Conservation (phyloP, 1,139 yeast genomes). For the Zhuliangozyma parablackwelliae region DNA sequence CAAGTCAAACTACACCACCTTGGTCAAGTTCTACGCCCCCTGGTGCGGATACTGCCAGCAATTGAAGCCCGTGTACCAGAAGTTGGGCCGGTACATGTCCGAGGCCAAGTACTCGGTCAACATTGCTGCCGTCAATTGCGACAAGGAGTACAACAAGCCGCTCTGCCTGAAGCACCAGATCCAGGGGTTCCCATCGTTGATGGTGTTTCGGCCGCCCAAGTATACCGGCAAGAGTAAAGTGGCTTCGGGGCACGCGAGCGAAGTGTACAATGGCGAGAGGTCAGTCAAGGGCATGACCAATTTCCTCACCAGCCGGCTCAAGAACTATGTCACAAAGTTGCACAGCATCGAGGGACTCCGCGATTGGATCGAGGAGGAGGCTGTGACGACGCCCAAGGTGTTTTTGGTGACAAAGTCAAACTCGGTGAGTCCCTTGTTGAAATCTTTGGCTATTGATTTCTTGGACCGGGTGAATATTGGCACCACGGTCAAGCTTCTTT, state of each 20-base stretch:
- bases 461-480: constrained; percentile 32
- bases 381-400: constrained; percentile 19
- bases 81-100: constrained; percentile 57
- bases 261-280: constrained; percentile 68
- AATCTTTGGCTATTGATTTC: constrained; percentile 75
- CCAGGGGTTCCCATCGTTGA: constrained; percentile 76
- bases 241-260: constrained; percentile 47
- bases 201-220: constrained; percentile 82
- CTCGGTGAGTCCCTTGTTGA: constrained; percentile 57
- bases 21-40: constrained; percentile 94
- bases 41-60: constrained; percentile 88
- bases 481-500: constrained; percentile 16
- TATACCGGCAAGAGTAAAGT: constrained; percentile 21
- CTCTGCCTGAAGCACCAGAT: constrained; percentile 67
- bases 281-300: constrained; percentile 54
- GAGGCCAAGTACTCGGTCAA: constrained; percentile 52
- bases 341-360: constrained; percentile 20
- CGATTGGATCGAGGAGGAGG: constrained; percentile 25
- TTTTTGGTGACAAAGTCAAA: constrained; percentile 45
- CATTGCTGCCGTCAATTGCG: constrained; percentile 88
- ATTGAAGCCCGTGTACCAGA: constrained; percentile 52
- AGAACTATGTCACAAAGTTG: constrained; percentile 64
- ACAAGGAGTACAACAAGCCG: constrained; percentile 57
- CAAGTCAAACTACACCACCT: constrained; percentile 67
- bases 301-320: constrained; percentile 57